Evolutionary conservation across 2,329 filamentous ascomycete genomes (phyloP).

Genomic region (Trichoderma brevicompactum): DNA sequence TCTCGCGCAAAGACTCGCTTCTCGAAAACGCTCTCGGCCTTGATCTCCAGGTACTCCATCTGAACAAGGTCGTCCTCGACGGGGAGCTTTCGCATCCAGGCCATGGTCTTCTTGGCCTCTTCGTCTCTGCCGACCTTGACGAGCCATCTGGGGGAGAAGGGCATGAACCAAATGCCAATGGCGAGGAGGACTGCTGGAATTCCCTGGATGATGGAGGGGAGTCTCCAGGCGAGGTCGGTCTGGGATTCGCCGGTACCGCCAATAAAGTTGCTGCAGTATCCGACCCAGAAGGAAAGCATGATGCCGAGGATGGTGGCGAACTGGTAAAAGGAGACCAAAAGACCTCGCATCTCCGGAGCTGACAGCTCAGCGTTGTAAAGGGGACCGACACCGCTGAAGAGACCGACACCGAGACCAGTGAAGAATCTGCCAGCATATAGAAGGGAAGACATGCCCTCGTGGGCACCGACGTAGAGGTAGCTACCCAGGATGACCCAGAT

Average conservation of each 20-base stretch:
- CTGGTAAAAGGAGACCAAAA: slow-evolving; percentile 54
- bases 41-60: slow-evolving; percentile 80
- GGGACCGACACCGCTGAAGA: slow-evolving; percentile 68
- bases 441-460: slow-evolving; percentile 48
- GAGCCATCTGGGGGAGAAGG: slow-evolving; percentile 77
- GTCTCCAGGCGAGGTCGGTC: slow-evolving; percentile 48
- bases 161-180: slow-evolving; percentile 77
- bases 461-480: slow-evolving; percentile 67
- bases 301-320: slow-evolving; percentile 65
- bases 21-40: slow-evolving; percentile 76
- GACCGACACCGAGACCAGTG: slow-evolving; percentile 70
- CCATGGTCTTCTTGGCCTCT: slow-evolving; percentile 67
- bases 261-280: slow-evolving; percentile 44
- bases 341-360: slow-evolving; percentile 48
- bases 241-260: slow-evolving; percentile 51
- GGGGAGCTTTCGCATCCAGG: slow-evolving; percentile 64
- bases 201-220: slow-evolving; percentile 67
- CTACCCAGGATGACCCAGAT: slow-evolving; percentile 72
- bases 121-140: slow-evolving; percentile 70
- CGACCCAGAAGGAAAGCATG: slow-evolving; percentile 68
- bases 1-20: slow-evolving; percentile 67
- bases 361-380: slow-evolving; percentile 55
- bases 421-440: slow-evolving; percentile 15
- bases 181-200: slow-evolving; percentile 68
- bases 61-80: slow-evolving; percentile 70